A percentile compares a stretch with the other conserved stretches of the same genome.
phyloP scores from a whole-genome alignment of 495 filamentous ascomycete species.

The Parmelia sp. region DNA sequence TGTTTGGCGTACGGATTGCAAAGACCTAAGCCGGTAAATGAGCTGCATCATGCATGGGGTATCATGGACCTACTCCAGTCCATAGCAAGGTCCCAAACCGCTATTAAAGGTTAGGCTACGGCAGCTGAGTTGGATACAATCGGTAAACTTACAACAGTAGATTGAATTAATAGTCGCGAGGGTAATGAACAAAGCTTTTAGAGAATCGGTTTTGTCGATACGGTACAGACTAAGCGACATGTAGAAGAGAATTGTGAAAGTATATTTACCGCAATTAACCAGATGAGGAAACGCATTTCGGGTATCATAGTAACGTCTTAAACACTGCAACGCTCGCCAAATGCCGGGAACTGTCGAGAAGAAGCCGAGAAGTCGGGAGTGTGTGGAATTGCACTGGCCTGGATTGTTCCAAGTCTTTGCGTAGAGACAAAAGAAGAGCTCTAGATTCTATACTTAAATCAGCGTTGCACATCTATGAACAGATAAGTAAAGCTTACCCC shows the following conservation, averaged over 20 bases:
- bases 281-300: slow-evolving; percentile 85
- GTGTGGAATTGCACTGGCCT: slow-evolving; percentile 70
- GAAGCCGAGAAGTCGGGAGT: slow-evolving; percentile 81
- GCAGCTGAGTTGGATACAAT: too few relatives aligned
- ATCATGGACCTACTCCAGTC: slow-evolving; percentile 64
- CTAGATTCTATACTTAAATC: slow-evolving; percentile 58
- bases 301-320: slow-evolving; percentile 84
- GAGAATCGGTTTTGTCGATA: slow-evolving; percentile 51
- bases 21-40: slow-evolving; percentile 39
- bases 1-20: slow-evolving; percentile 65
- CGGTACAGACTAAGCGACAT: slow-evolving; percentile 73
- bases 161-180: slow-evolving; percentile 73
- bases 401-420: slow-evolving; percentile 65
- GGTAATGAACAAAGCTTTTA: slow-evolving; percentile 65
- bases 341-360: slow-evolving; percentile 77
- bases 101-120: slow-evolving; percentile 29
- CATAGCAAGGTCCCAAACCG: slow-evolving; percentile 95
- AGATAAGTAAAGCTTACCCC: slow-evolving; percentile 51
- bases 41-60: not conserved
- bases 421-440: slow-evolving; percentile 93
- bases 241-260: slow-evolving; percentile 74
- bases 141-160: slow-evolving; percentile 60
- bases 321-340: slow-evolving; percentile 84
- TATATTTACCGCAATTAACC: slow-evolving; percentile 87
- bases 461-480: slow-evolving; percentile 20